phyloP scores from a whole-genome alignment of 495 filamentous ascomycete species.

The Xylaria palmicola region DNA sequence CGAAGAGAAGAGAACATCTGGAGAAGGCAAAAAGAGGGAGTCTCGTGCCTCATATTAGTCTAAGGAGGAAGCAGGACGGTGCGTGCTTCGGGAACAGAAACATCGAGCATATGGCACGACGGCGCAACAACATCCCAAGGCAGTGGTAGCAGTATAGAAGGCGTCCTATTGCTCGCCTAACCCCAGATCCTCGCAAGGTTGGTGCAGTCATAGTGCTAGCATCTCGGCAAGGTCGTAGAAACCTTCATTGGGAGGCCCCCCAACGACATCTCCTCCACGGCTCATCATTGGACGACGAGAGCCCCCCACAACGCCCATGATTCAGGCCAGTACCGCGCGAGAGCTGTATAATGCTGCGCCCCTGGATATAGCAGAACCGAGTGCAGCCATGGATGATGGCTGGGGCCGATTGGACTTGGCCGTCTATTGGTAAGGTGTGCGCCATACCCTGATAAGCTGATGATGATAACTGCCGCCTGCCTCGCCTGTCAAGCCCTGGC shows the following conservation, averaged over 20 bases:
- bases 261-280: not conserved
- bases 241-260: conserved; percentile 2
- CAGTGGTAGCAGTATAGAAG: conserved; percentile 19
- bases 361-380: conserved; percentile 33
- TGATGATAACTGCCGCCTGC: conserved; percentile 1
- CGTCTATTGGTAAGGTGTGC: not conserved
- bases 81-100: no score
- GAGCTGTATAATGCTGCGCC: conserved; percentile 32
- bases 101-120: not conserved
- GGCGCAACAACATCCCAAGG: conserved; percentile 14
- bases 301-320: conserved; percentile 4
- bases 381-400: not conserved
- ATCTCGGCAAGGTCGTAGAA: conserved; percentile 3
- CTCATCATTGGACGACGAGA: conserved; percentile 8
- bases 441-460: conserved; percentile 14
- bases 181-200: conserved; percentile 18
- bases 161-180: conserved; percentile 16
- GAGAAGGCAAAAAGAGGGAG: not conserved
- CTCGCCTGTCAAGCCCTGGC: conserved; percentile 2
- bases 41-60: not conserved
- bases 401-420: not conserved
- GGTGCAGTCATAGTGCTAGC: conserved; percentile 13
- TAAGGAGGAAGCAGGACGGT: not conserved
- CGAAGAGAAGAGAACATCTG: not conserved
- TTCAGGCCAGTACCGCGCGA: conserved; percentile 17